Evolutionary conservation across 768 basidiomycete genomes (phyloP).

Genomic region (Suillus paluster): DNA sequence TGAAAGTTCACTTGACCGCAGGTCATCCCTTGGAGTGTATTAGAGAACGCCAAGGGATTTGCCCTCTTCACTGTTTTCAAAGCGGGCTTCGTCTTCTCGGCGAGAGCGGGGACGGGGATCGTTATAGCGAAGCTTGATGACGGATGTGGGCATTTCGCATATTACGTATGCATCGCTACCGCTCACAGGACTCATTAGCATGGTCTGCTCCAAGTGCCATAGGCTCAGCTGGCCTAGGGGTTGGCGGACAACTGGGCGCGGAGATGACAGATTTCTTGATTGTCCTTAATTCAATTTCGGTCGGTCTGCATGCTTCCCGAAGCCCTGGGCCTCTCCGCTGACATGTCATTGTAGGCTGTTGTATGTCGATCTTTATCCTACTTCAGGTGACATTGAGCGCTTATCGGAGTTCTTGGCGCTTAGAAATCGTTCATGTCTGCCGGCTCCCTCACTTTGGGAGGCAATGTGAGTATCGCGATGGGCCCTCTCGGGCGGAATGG

Average conservation of each 20-base stretch:
- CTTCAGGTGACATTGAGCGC: constrained; percentile 3
- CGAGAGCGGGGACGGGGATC: constrained; percentile 81
- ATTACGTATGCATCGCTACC: constrained; percentile 1
- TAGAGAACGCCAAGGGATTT: constrained; percentile 71
- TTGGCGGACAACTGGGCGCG: constrained; percentile 83
- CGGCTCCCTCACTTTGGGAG: constrained; percentile 88
- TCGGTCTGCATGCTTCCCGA: constrained; percentile 31
- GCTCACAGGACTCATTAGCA: constrained; percentile 42
- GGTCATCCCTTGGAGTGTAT: constrained; percentile 59
- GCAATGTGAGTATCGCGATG: constrained; percentile 86
- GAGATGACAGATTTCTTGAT: constrained; percentile 92
- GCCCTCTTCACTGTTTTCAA: constrained; percentile 93
- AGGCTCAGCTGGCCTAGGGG: constrained; percentile 87
- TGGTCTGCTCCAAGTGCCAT: constrained; percentile 98
- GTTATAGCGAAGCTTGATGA: constrained; percentile 85
- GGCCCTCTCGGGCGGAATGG: constrained; percentile 94
- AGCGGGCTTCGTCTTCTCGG: constrained; percentile 67
- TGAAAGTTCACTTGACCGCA: constrained; percentile 20
- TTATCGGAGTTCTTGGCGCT: constrained; percentile 19
- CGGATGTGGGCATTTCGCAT: constrained; percentile 62
- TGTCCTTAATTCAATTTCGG: constrained; percentile 82
- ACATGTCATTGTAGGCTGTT: constrained; percentile 52
- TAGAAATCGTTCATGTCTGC: constrained; percentile 92
- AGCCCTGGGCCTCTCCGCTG: constrained; percentile 4
- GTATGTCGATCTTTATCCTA: constrained; percentile 44